A percentile compares a stretch with the other conserved stretches of the same genome.
These are phyloP conservation scores for Ascochyta viciae-villosae DNA, from an alignment of 2,329 filamentous ascomycete genomes.

Conservation along the genomic window DNA sequence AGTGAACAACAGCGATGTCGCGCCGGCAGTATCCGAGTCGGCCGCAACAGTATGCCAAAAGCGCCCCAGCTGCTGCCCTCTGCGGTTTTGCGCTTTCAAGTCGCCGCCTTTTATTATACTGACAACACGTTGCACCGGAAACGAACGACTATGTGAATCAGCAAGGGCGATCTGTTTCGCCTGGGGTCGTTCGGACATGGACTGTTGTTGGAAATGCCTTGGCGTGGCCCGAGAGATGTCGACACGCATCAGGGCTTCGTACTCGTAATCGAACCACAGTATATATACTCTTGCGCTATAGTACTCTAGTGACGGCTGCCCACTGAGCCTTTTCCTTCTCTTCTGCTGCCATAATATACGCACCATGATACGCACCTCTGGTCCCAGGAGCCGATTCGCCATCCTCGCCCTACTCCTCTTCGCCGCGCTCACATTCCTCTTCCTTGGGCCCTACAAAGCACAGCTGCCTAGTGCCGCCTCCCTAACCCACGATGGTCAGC, in stretches of 20 bases:
- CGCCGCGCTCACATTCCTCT: constrained; percentile 64
- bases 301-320: background rate
- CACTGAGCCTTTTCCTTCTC: background rate
- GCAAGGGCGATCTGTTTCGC: background rate
- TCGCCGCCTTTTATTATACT: background rate
- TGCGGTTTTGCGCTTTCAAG: background rate
- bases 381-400: constrained; percentile 46
- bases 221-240: constrained; percentile 10
- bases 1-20: constrained; percentile 15
- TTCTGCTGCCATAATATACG: background rate
- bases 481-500: constrained; percentile 23
- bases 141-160: background rate
- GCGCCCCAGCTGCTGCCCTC: constrained; percentile 11
- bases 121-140: background rate
- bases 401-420: constrained; percentile 61
- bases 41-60: constrained; percentile 33
- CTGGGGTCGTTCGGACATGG: constrained; percentile 1
- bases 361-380: constrained; percentile 40
- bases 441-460: constrained; percentile 64
- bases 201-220: constrained; percentile 11
- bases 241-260: background rate
- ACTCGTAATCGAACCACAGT: constrained; percentile 1
- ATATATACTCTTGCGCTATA: background rate
- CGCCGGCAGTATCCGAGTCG: constrained; percentile 36
- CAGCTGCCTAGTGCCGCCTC: constrained; percentile 38